Evolutionary conservation across 2,329 filamentous ascomycete species (phyloP), one percentile per base, ranked within the genome.

Genomic region (Alternaria triticina): DNA sequence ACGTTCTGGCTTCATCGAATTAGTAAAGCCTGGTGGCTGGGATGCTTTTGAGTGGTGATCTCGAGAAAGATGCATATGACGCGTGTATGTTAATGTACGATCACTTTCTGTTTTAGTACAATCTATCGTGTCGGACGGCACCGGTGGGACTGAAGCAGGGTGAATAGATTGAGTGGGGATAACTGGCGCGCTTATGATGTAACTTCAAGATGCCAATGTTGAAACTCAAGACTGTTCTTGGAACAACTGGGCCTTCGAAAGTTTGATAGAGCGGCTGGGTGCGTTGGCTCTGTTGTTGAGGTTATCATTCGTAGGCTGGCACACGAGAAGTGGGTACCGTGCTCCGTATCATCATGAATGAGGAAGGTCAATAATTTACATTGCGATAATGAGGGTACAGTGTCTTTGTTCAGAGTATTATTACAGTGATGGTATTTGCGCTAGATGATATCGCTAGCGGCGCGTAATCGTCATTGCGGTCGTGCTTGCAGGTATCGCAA

Each of bases 401-500:
- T 62, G 54, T 63, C 54, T 57, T 61, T 62, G 62, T 46, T 49
- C 49, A 62, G 22, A 56, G 44, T 63, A 61, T 40, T 47, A 61
- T 61, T 68, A 68, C 59, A 66, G 51, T 59, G 28, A 57, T 28
- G 64, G 54, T 50, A 65, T 62, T 40, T 62, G 66, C 66, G 60
- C 70, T 67, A 69, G 62, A 60, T 36, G 61, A 59, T 57, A 45
- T 58, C 52, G 59, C 62, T 63, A 63, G 59, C 54, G 56, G 64
- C 59, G 60, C 66, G 33, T 65, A 49, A 61, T 57, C 66, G 62
- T 69, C 65, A 63, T 71, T 59, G 54, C 59, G 59, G 60, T 69
- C 65, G 55, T 71, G 59, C 61, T 64, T 63, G 59, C 63, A 64
- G 62, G 56, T 66, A 62, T 28, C 55, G 66, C 67, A 66, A 68